These are phyloP conservation scores for Hypoxylon perforatum DNA, from an alignment of 495 filamentous ascomycete genomes.

Conservation along the genomic window DNA sequence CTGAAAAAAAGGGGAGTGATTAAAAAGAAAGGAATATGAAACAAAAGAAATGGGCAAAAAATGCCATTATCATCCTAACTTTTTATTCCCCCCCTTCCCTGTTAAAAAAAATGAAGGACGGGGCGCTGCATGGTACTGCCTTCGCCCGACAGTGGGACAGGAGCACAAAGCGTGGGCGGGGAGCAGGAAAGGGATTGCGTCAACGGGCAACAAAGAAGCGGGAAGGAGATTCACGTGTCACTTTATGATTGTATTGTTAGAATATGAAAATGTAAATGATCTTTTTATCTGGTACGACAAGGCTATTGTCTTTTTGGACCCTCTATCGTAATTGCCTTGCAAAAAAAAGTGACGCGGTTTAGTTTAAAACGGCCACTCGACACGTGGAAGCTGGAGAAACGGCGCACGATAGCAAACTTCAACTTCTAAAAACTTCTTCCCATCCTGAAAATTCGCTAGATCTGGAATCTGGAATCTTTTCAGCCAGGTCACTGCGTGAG, in stretches of 20 bases:
- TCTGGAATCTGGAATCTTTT: too few species aligned
- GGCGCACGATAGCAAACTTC: not conserved
- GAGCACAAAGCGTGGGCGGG: constrained; percentile 23
- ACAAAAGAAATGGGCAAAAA: constrained; percentile 1
- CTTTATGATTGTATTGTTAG: constrained; percentile 27
- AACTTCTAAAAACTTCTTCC: not conserved
- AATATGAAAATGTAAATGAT: constrained; percentile 24
- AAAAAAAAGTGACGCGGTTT: constrained; percentile 3
- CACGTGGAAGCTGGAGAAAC: constrained; percentile 18
- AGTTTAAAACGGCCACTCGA: constrained; percentile 8
- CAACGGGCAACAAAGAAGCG: constrained; percentile 24
- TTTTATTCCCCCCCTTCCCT: not conserved
- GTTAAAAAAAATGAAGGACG: not conserved
- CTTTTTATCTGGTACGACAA: constrained; percentile 35
- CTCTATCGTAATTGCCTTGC: constrained; percentile 3
- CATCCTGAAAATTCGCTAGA: constrained; percentile 10
- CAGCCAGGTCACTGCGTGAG: constrained; percentile 28
- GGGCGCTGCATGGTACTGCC: constrained; percentile 25
- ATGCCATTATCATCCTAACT: not conserved
- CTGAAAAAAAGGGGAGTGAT: not conserved
- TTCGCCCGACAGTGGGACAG: constrained; percentile 24
- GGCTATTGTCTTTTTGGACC: constrained; percentile 32
- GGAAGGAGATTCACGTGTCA: constrained; percentile 26
- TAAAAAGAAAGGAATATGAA: constrained; percentile 5
- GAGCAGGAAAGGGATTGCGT: constrained; percentile 6